Evolutionary conservation across 805 yeast species (phyloP).

Genomic region (Kuraishia piskuri): DNA sequence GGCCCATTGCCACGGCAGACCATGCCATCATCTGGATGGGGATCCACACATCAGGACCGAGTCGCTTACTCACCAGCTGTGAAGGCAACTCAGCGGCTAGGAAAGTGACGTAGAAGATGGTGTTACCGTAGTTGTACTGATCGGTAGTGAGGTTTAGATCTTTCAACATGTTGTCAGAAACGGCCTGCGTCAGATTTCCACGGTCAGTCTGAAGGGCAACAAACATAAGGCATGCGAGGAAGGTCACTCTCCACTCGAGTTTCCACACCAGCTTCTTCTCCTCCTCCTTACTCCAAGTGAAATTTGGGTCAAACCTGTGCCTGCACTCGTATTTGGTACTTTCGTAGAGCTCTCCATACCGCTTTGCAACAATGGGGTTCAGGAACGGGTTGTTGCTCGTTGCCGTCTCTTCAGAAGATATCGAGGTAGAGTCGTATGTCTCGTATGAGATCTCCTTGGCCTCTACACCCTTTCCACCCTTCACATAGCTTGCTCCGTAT

Average conservation of each 20-base stretch:
- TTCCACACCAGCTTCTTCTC: slow-evolving; percentile 41
- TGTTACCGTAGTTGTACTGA: slow-evolving; percentile 51
- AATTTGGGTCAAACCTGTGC: slow-evolving; percentile 45
- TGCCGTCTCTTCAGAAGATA: background rate
- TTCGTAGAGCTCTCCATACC: slow-evolving; percentile 38
- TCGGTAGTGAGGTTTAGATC: slow-evolving; percentile 47
- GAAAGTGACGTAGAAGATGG: slow-evolving; percentile 44
- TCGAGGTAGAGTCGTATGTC: background rate
- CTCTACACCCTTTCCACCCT: background rate
- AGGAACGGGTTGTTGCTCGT: slow-evolving; percentile 25
- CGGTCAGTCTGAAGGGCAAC: slow-evolving; percentile 46
- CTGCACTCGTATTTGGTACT: slow-evolving; percentile 44
- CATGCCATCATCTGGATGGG: slow-evolving; percentile 50
- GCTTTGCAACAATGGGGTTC: slow-evolving; percentile 33
- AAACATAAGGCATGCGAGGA: slow-evolving; percentile 53
- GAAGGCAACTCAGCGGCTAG: slow-evolving; percentile 56
- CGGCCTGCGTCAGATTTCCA: slow-evolving; percentile 40
- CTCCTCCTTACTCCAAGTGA: slow-evolving; percentile 49
- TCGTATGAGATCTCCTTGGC: background rate
- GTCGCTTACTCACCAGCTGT: slow-evolving; percentile 51
- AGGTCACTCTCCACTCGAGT: slow-evolving; percentile 45
- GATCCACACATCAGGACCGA: slow-evolving; percentile 58
- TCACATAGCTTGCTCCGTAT: background rate
- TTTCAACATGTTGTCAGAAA: slow-evolving; percentile 44
- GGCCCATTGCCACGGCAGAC: slow-evolving; percentile 47